Percentiles rank a stretch among this genome's conserved stretches.
These are phyloP conservation scores for Hypsizygus marmoreus DNA, from an alignment of 768 basidiomycete species.

Conservation along the genomic window DNA sequence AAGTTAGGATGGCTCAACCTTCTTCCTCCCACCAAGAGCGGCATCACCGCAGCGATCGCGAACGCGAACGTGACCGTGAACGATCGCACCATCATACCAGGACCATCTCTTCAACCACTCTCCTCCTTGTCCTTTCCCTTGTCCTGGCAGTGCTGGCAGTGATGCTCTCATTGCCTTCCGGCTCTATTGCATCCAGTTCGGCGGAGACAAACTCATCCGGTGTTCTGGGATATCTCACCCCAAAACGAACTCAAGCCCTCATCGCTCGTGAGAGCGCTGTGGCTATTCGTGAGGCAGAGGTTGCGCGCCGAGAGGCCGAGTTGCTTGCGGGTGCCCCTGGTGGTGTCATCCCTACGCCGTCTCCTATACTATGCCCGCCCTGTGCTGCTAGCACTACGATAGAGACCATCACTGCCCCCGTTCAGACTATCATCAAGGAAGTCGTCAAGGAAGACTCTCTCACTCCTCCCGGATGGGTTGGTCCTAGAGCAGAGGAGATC, in stretches of 20 bases:
- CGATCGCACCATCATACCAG: conserved; percentile 76
- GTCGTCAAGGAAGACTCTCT: conserved; percentile 81
- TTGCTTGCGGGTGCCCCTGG: conserved; percentile 81
- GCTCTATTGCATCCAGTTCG: conserved; percentile 36
- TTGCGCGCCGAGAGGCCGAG: conserved; percentile 87
- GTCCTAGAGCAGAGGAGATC: conserved; percentile 75
- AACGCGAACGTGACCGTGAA: conserved; percentile 45
- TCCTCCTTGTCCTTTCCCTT: conserved; percentile 83
- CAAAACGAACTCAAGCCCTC: conserved; percentile 80
- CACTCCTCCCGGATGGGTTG: conserved; percentile 80
- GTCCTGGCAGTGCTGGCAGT: conserved; percentile 87
- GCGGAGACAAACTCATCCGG: conserved; percentile 48
- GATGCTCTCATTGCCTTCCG: conserved; percentile 83
- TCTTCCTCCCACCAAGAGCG: conserved; percentile 81
- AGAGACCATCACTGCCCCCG: conserved; percentile 56
- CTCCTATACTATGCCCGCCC: conserved; percentile 56
- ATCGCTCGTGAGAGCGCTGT: conserved; percentile 79
- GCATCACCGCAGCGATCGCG: conserved; percentile 50
- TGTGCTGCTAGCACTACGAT: conserved; percentile 57
- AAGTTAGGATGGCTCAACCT: conserved; percentile 87
- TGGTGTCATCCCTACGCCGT: conserved; percentile 64
- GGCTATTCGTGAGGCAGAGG: conserved; percentile 83
- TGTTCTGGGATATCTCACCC: conserved; percentile 73
- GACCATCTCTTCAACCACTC: conserved; percentile 88
- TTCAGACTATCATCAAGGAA: conserved; percentile 86